Conservation (phyloP, 108 stramenopile species). For the Seminavis robusta region DNA sequence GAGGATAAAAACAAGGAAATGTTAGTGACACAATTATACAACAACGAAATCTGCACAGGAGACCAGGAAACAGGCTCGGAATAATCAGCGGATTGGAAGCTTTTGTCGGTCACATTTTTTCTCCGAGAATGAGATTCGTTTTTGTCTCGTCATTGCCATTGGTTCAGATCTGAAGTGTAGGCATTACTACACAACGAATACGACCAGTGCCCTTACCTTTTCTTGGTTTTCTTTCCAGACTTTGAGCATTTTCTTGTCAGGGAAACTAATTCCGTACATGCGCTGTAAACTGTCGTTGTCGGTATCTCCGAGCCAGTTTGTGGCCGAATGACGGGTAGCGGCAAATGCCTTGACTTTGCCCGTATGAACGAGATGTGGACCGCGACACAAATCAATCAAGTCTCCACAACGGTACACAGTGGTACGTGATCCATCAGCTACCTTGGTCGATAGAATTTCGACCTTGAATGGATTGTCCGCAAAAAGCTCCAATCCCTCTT, state of each 20-base stretch:
- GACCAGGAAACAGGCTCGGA: conserved; percentile 38
- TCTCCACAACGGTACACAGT: conserved; percentile 98
- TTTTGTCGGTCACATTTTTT: conserved; percentile 27
- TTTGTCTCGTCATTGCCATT: conserved; percentile 47
- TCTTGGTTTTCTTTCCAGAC: conserved; percentile 93
- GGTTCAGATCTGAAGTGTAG: background rate
- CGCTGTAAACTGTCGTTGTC: conserved; percentile 97
- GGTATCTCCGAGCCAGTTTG: conserved; percentile 97
- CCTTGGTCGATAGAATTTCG: conserved; percentile 91
- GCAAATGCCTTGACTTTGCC: conserved; percentile 96
- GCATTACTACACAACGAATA: background rate
- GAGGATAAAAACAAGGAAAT: background rate
- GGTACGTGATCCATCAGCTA: conserved; percentile 93
- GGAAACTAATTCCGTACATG: conserved; percentile 97
- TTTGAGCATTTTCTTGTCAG: conserved; percentile 97
- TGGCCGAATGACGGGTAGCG: conserved; percentile 83
- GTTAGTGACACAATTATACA: background rate
- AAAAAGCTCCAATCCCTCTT: conserved; percentile 96
- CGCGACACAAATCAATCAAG: conserved; percentile 97
- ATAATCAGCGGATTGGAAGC: conserved; percentile 51
- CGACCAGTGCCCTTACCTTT: conserved; percentile 51
- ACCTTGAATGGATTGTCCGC: conserved; percentile 97
- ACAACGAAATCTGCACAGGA: conserved; percentile 1
- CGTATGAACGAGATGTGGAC: conserved; percentile 95
- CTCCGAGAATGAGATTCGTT: conserved; percentile 85